phyloP scores from a whole-genome alignment of 1,284 basidiomycete genomes.

The Takashimella koratensis region DNA sequence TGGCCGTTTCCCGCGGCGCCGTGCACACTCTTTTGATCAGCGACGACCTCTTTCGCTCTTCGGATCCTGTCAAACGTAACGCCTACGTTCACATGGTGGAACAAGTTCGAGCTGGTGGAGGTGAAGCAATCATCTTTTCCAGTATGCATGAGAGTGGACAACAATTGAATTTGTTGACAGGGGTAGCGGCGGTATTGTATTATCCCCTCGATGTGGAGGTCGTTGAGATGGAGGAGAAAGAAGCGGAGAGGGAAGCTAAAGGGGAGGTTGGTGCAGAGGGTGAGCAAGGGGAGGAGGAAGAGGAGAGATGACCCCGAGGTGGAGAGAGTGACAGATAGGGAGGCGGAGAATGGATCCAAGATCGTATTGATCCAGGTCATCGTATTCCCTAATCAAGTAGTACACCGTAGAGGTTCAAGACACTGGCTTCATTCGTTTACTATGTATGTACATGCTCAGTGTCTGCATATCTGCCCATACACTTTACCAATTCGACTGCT shows the following conservation, averaged over 20 bases:
- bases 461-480: too few species aligned
- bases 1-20: conserved; percentile 89
- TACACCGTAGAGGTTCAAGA: too few species aligned
- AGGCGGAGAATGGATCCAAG: too few species aligned
- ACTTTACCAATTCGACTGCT: too few species aligned
- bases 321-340: too few species aligned
- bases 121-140: conserved; percentile 92
- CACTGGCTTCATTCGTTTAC: too few species aligned
- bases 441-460: too few species aligned
- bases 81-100: conserved; percentile 88
- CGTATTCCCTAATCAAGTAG: too few species aligned
- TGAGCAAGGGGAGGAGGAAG: conserved; percentile 10
- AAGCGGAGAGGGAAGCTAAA: conserved; percentile 53
- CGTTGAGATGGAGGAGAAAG: conserved; percentile 84
- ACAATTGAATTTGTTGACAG: conserved; percentile 91
- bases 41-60: conserved; percentile 86
- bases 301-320: too few species aligned
- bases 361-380: too few species aligned
- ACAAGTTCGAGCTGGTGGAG: conserved; percentile 72
- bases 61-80: conserved; percentile 69
- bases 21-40: conserved; percentile 93
- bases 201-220: conserved; percentile 95
- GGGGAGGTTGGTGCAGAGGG: conserved; percentile 6
- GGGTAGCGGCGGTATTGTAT: conserved; percentile 91
- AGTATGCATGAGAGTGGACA: conserved; percentile 99